Conservation (phyloP, 2,329 filamentous ascomycete genomes). For the Decorospora gaudefroyi region DNA sequence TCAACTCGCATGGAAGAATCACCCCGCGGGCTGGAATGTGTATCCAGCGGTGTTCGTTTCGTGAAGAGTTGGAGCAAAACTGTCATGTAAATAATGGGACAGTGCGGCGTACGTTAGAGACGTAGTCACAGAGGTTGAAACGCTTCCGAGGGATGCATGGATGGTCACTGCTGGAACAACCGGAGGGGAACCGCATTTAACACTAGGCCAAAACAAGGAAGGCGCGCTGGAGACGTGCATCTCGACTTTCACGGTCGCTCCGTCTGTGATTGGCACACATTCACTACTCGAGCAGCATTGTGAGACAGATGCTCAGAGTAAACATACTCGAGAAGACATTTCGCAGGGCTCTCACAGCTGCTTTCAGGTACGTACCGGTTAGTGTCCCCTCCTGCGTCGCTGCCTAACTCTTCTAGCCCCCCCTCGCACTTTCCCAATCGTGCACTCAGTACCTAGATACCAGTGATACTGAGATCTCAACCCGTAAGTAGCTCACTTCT, state of each 20-base stretch:
- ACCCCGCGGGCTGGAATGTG: not conserved
- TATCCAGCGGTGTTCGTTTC: too few species aligned
- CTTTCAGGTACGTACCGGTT: not conserved
- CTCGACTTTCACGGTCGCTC: not conserved
- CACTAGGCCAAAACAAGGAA: not conserved
- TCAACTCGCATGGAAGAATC: constrained; percentile 20
- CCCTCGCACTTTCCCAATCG: constrained; percentile 1
- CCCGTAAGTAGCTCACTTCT: too few species aligned
- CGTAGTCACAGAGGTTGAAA: not conserved
- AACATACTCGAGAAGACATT: constrained; percentile 6
- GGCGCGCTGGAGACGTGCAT: not conserved
- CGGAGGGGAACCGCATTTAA: not conserved
- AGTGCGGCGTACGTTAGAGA: too few species aligned
- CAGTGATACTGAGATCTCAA: too few species aligned
- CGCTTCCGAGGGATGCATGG: not conserved
- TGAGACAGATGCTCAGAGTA: not conserved
- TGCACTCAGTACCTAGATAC: not conserved
- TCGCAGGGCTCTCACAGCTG: not conserved
- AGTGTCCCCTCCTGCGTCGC: constrained; percentile 20
- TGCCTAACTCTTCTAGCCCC: constrained; percentile 3
- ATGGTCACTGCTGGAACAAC: constrained; percentile 10
- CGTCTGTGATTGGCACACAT: constrained; percentile 6
- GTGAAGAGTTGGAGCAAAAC: not conserved
- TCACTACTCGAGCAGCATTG: constrained; percentile 1
- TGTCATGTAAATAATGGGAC: too few species aligned